A percentile compares a stretch with the other conserved stretches of the same genome.
Evolutionary conservation across 2,329 filamentous ascomycete species (phyloP).

Genomic region (Hypoxylon sp.): DNA sequence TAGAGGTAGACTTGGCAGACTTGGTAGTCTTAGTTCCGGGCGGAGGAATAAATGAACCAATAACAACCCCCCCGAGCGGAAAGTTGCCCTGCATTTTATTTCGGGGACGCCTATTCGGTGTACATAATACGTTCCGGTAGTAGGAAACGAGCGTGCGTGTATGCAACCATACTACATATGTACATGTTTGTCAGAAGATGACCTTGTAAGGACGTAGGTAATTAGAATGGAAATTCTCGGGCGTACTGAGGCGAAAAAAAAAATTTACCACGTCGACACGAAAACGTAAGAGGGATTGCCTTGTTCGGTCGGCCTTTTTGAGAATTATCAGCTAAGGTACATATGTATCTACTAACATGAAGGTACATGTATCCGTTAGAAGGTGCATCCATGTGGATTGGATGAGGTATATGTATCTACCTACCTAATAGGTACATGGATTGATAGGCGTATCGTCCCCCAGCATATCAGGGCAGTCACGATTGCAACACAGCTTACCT

Average conservation of each 20-base stretch:
- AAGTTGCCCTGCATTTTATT: conserved; percentile 19
- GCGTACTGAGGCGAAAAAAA: neutral
- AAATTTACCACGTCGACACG: conserved; percentile 6
- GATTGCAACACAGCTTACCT: conserved; percentile 24
- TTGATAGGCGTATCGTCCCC: conserved; percentile 21
- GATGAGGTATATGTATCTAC: conserved; percentile 19
- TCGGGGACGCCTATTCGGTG: conserved; percentile 37
- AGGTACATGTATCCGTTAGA: too few relatives aligned
- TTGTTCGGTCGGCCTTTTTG: conserved; percentile 34
- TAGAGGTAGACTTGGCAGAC: conserved; percentile 8
- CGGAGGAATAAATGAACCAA: conserved; percentile 28
- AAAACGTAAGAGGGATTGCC: conserved; percentile 26
- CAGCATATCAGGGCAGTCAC: conserved; percentile 12
- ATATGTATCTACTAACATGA: too few relatives aligned
- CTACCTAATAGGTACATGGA: conserved; percentile 31
- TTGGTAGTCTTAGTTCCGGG: conserved; percentile 11
- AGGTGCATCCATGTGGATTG: too few relatives aligned
- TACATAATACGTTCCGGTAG: conserved; percentile 2
- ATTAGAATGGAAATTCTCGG: conserved; percentile 16
- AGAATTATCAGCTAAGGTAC: conserved; percentile 2
- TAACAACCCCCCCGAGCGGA: conserved; percentile 17
- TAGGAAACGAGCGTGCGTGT: neutral
- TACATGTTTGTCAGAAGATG: conserved; percentile 1
- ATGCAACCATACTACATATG: neutral
- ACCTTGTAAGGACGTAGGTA: neutral